Base-by-base conservation (phyloP, 192 early-diverging fungal genomes). In the Coemansia sp. region DNA sequence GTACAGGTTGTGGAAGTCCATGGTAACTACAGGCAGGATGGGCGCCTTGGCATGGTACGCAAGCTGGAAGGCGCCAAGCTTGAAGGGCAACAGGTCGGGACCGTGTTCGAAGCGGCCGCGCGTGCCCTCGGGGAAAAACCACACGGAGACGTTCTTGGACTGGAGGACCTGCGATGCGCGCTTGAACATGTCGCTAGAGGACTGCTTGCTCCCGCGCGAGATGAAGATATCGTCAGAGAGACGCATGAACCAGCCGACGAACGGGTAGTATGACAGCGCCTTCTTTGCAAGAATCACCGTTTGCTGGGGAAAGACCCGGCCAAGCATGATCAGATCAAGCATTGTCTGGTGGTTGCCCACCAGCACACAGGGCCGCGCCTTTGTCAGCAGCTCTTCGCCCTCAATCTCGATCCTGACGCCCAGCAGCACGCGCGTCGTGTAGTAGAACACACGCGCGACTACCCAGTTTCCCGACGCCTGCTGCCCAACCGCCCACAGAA, bases 91-190 rank as follows among this genome's bases (percentile, higher is more conserved):
- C 61, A 98, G 55, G 55, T 85, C 75, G 7, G 75, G 75, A 11
- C 67, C 74, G 58, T 72, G 63, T 25, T 87, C 83, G 63, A 88
- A 86, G 69, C 86, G 88, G 13, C 89, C 89, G 33, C 95, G 92
- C 13, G 95, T 98, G 55, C 95, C 96, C 81, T 97, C 95, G 36
- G 95, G 92, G 81, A 91, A 98, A 64, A 98, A 90, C 83, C 87
- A 95, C 22, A 96, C 89, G 80, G 75, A 79, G 71, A 92, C 89
- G 59, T 90, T 83, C 69, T 89, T 88, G 60, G 89, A 79, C 50
- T 88, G 84, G 72, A 98, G 85, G 68, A 86, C 85, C 6, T 86
- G 78, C 22, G 89, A 92, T 17, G 93, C 94, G 38, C 87, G 81
- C 14, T 77, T 83, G 67, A 93, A 92, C 55, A 90, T 89, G 61